A percentile compares a stretch with the other conserved stretches of the same genome.
These are phyloP conservation scores for Venustampulla echinocandica DNA, from an alignment of 495 filamentous ascomycete genomes.

Conservation along the genomic window DNA sequence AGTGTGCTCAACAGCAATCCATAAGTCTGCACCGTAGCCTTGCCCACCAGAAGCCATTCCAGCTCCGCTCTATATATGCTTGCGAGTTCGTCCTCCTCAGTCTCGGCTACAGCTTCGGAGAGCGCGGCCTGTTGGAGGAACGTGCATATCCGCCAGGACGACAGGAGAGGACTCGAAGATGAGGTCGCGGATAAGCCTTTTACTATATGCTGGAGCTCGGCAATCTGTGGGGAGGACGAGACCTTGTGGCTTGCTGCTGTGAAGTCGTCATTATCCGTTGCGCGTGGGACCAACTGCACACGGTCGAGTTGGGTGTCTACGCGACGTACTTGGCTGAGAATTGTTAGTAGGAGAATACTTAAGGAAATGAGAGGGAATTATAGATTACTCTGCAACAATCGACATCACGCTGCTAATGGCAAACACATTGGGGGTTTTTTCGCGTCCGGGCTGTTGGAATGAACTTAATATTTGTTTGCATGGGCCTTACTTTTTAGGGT, in stretches of 20 bases:
- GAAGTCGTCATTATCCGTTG: slow-evolving; percentile 23
- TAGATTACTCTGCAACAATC: slow-evolving; percentile 52
- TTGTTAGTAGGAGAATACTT: slow-evolving; percentile 19
- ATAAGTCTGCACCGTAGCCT: slow-evolving; percentile 77
- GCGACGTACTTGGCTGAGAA: slow-evolving; percentile 61
- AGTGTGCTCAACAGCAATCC: slow-evolving; percentile 65
- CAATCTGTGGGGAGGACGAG: slow-evolving; percentile 30
- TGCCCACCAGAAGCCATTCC: slow-evolving; percentile 80
- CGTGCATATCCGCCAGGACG: slow-evolving; percentile 41
- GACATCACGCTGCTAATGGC: slow-evolving; percentile 40
- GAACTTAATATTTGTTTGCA: no score
- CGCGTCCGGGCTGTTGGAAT: not conserved
- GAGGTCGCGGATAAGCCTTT: slow-evolving; percentile 60
- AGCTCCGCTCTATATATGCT: slow-evolving; percentile 58
- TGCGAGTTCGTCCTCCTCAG: slow-evolving; percentile 19
- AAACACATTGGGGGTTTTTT: not conserved
- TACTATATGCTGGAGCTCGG: slow-evolving; percentile 52
- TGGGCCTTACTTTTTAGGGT: no score
- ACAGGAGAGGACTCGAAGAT: slow-evolving; percentile 44
- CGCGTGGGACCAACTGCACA: slow-evolving; percentile 46
- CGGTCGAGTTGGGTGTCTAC: slow-evolving; percentile 76
- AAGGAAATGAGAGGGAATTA: not conserved
- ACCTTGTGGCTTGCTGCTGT: slow-evolving; percentile 17
- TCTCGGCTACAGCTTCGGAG: slow-evolving; percentile 14
- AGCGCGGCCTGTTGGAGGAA: slow-evolving; percentile 52